Evolutionary conservation across 1,284 basidiomycete species (phyloP), one percentile per base, ranked within the genome.

Genomic region (Schizophyllum amplum): DNA sequence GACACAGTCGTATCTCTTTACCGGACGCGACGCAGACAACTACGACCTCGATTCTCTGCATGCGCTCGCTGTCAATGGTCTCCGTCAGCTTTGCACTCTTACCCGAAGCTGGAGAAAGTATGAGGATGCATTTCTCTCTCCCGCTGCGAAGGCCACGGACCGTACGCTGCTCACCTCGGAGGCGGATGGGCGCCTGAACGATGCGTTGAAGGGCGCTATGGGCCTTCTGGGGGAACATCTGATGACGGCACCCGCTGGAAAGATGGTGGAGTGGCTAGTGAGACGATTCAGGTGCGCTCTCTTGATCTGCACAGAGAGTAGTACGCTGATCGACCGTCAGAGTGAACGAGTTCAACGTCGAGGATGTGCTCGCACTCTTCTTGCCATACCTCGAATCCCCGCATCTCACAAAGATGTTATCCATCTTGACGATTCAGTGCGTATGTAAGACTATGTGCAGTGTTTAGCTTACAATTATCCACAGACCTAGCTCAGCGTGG

Each of bases 251-350:
- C 89, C 92, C 1, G 83, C 92, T 0, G 87, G 87, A 47, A 94
- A 91, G 70, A 83, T 92, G n/a, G 68, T 99, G 27, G 96, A 99
- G 69, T 99, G 96, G 96, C 82, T 99, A 23, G 92, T 99, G 3
- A 77, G 93, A 62, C 78, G 94, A 57, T 98, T 98, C 72, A 85
- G 93, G 93, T 92, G 63, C 58, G 84, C 65, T 65, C 15, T 42
- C 15, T 17, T 17, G 33, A 17, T 42, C 11, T 13, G 21, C 46
- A 57, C 4, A 26, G 5, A 3, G 47, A 42, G 33, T 24, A 54
- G n/a, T n/a, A n/a, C 21, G 33, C 42, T 49, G n/a, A 42, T 48
- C 24, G 11, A 17, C 27, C 33, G 49, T 5, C 66, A 96, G 95
- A 66, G 84, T 98, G 46, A 83, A 98, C 69, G 94, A 98, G 68